Base-by-base conservation (phyloP, 495 filamentous ascomycete genomes). In the Parathielavia appendiculata region DNA sequence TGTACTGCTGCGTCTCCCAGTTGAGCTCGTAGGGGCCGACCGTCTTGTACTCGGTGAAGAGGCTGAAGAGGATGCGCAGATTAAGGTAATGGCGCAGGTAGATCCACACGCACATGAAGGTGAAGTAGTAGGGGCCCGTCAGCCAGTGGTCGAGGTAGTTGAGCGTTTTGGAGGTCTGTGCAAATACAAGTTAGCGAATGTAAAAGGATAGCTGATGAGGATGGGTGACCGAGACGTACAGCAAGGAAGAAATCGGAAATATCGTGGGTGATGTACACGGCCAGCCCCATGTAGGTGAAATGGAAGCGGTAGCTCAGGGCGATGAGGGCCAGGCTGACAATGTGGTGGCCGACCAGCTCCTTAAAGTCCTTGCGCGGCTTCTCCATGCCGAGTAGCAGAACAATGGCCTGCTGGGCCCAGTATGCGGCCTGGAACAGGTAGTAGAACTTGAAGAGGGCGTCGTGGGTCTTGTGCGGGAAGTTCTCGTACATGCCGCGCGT, bases 181-280 rank as follows among this genome's bases (percentile, higher is more conserved):
- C 10, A 9, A 13, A 5, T 36, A 35, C 23, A 45, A 32, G 26
- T 16, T 14, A 22, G 41, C 6, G 9, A n/a, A 16, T 22, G 23
- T 9, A 36, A 34, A 43, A 45, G 30, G 50, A 40, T 6, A 5
- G 17, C 44, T 5, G 16, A 19, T 41, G 22, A 20, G 45, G 39
- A 51, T 45, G 39, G 36, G 17, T 19, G 55, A 45, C 11, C 22
- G 41, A 20, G 44, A 79, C 89, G 72, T 84, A 93, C 90, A 20
- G 95, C 95, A 16, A 98, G 79, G 83, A 98, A 98, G 73, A 97
- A 96, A 68, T 98, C 93, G 53, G 84, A 89, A 60, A 97, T 88
- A 63, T 98, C 93, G 66, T 96, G 91, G 20, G 93, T 97, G 59
- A 97, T 91, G 70, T 96, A 98, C 9, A 98, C 92, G 32, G 90